Conservation (phyloP, 208 protist genomes). For the Spongospora subterranea region DNA sequence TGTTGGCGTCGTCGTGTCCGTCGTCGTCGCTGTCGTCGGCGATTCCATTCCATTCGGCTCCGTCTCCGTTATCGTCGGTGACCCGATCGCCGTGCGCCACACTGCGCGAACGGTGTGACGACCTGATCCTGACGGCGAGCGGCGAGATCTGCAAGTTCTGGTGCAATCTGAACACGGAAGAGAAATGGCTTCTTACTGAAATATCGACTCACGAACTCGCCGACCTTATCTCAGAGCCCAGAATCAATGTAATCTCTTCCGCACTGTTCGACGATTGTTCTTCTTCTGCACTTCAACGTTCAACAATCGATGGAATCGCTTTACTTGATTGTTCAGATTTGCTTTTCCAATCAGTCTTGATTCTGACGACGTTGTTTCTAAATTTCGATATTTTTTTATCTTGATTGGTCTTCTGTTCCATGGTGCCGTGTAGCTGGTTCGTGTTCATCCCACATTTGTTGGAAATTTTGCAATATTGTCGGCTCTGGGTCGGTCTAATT, state of each 20-base stretch:
- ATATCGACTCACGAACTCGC: conserved; percentile 62
- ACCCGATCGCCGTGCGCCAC: neutral
- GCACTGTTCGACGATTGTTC: too few species aligned
- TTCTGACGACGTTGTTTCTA: neutral
- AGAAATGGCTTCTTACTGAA: conserved; percentile 58
- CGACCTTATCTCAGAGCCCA: conserved; percentile 55
- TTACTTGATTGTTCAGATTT: neutral
- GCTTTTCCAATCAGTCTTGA: neutral
- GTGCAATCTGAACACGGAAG: conserved; percentile 32
- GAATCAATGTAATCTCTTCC: neutral
- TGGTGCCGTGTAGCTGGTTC: neutral
- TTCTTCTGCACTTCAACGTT: too few species aligned
- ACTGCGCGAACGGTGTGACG: neutral
- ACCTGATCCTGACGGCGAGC: neutral
- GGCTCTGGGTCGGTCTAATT: too few species aligned
- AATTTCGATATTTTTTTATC: neutral
- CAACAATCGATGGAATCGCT: too few species aligned
- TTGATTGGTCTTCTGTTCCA: neutral
- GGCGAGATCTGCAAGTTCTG: conserved; percentile 38
- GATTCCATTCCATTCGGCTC: neutral
- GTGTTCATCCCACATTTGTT: neutral
- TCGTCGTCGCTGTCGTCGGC: neutral
- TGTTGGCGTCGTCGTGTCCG: too few species aligned
- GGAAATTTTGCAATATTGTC: neutral
- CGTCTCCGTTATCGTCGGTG: neutral